Conservation (phyloP, 164 flowering plant genomes). For the Vitis rupestris region DNA sequence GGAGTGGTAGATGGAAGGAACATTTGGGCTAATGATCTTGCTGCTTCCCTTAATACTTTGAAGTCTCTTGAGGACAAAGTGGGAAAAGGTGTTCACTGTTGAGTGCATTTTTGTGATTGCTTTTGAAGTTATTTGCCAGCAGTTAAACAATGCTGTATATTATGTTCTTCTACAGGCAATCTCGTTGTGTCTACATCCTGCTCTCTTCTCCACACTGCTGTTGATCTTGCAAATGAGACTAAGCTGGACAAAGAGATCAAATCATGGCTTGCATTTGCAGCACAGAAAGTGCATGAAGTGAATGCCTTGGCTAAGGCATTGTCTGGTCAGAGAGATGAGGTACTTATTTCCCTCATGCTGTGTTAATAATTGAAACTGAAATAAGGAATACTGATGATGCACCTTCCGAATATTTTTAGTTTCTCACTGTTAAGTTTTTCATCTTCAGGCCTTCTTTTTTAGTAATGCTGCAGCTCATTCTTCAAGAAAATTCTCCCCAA, state of each 20-base stretch:
- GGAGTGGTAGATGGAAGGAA: constrained; percentile 98
- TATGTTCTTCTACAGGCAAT: constrained; percentile 51
- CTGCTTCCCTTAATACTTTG: constrained; percentile 60
- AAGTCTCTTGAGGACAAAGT: constrained; percentile 66
- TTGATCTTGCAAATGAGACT: constrained; percentile 81
- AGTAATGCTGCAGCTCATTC: constrained; percentile 76
- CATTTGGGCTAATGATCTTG: constrained; percentile 95
- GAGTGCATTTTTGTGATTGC: not conserved
- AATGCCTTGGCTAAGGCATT: constrained; percentile 91
- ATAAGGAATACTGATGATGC: not conserved
- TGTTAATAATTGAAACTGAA: too few species aligned
- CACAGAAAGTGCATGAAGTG: constrained; percentile 90
- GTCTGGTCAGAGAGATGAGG: constrained; percentile 81
- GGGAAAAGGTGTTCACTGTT: constrained; percentile 62
- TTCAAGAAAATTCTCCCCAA: constrained; percentile 79
- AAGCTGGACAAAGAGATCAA: constrained; percentile 80
- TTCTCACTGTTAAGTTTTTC: not conserved
- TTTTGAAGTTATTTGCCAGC: not conserved
- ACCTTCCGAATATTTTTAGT: not conserved
- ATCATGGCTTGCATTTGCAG: constrained; percentile 97
- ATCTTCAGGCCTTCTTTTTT: constrained; percentile 63
- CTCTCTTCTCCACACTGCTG: constrained; percentile 96
- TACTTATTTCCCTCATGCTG: constrained; percentile 17
- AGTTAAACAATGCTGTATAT: not conserved
- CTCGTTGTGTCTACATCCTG: constrained; percentile 91